A percentile compares a stretch with the other conserved stretches of the same genome.
Evolutionary conservation across 164 flowering plant genomes (phyloP).

Genomic region (Dillenia turbinata): DNA sequence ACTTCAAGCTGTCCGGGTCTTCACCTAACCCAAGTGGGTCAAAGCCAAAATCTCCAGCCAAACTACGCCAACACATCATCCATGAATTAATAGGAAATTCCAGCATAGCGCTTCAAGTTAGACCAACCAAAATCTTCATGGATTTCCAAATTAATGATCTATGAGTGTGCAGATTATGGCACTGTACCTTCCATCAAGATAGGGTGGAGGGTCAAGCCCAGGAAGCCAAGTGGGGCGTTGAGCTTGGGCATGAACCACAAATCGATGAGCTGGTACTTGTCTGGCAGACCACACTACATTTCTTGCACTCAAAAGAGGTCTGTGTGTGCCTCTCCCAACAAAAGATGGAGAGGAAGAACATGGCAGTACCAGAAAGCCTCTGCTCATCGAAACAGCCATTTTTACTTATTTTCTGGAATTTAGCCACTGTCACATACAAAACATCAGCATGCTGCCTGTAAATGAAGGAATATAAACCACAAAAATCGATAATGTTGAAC

Average conservation of each 20-base stretch:
- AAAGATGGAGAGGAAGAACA: slow-evolving; percentile 19
- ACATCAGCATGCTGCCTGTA: too few relatives aligned
- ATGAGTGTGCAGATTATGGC: too few relatives aligned
- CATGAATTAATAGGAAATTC: too few relatives aligned
- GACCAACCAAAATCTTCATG: too few relatives aligned
- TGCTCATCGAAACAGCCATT: slow-evolving; percentile 44
- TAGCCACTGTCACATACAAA: too few relatives aligned
- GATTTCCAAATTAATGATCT: too few relatives aligned
- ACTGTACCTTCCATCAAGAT: slow-evolving; percentile 80
- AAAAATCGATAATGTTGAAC: too few relatives aligned
- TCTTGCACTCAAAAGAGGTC: slow-evolving; percentile 16
- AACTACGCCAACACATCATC: slow-evolving; percentile 25
- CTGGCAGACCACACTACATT: neutral
- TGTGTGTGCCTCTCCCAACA: slow-evolving; percentile 4
- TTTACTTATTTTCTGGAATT: neutral
- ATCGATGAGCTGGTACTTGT: neutral
- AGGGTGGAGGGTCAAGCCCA: slow-evolving; percentile 83
- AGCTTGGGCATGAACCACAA: slow-evolving; percentile 54
- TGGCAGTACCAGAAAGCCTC: slow-evolving; percentile 25
- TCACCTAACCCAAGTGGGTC: slow-evolving; percentile 98
- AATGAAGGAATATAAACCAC: too few relatives aligned
- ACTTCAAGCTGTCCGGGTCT: slow-evolving; percentile 76
- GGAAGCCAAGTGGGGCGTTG: slow-evolving; percentile 95
- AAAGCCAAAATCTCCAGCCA: slow-evolving; percentile 89
- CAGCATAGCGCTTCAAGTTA: too few relatives aligned